These are phyloP conservation scores for Albugo laibachii DNA, from an alignment of 352 stramenopile species.

Conservation along the genomic window DNA sequence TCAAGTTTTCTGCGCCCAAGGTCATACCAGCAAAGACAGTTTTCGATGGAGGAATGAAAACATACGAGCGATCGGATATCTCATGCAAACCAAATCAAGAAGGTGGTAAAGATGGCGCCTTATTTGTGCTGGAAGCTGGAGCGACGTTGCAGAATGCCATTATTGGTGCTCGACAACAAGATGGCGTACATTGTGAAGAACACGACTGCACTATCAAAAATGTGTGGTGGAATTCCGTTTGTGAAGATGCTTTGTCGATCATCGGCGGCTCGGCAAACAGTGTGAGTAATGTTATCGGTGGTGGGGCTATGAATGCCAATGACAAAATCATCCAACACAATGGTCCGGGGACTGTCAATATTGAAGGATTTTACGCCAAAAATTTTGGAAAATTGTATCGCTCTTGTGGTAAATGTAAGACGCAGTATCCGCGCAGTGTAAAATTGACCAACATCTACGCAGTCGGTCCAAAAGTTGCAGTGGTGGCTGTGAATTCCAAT, in stretches of 20 bases:
- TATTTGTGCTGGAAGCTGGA: constrained; percentile 24
- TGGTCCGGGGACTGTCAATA: constrained; percentile 16
- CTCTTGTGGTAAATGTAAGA: constrained; percentile 20
- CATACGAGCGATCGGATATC: constrained; percentile 27
- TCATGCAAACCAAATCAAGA: constrained; percentile 16
- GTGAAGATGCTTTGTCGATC: constrained; percentile 21
- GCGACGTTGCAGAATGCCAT: constrained; percentile 36
- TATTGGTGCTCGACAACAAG: constrained; percentile 25
- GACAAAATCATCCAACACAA: constrained; percentile 37
- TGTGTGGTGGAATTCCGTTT: constrained; percentile 31
- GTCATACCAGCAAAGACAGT: constrained; percentile 15
- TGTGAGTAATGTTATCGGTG: constrained; percentile 14
- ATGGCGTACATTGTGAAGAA: constrained; percentile 24
- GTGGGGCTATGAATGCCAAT: constrained; percentile 18
- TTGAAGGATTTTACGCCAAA: constrained; percentile 23
- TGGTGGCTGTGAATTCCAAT: constrained; percentile 28
- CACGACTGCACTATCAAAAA: constrained; percentile 24
- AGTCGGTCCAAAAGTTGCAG: constrained; percentile 16
- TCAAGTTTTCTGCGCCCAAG: constrained; percentile 12
- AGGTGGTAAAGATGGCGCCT: constrained; percentile 8
- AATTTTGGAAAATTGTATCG: constrained; percentile 25
- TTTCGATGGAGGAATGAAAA: constrained; percentile 34
- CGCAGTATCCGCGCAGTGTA: constrained; percentile 15
- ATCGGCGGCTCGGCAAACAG: constrained; percentile 18
- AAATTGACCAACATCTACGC: constrained; percentile 21